phyloP scores from a whole-genome alignment of 2,329 filamentous ascomycete genomes.

The Scedosporium aurantiacum region DNA sequence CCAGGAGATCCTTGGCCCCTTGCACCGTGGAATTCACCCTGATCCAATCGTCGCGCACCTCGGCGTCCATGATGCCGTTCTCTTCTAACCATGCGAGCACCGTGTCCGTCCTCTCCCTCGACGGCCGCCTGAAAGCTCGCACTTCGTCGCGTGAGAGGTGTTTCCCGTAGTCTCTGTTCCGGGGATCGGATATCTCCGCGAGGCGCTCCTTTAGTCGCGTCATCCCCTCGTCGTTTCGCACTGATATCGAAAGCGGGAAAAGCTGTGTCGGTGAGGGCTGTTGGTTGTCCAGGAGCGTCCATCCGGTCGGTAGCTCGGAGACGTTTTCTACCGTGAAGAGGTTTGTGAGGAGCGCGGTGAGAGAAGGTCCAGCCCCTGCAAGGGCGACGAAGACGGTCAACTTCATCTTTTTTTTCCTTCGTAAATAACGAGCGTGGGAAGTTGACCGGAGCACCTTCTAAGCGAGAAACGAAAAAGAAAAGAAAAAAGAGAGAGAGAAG shows the following conservation, averaged over 20 bases:
- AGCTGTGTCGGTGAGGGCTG: background rate
- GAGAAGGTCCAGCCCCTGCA: slow-evolving; percentile 1
- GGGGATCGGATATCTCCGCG: slow-evolving; percentile 35
- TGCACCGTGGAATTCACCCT: slow-evolving; percentile 28
- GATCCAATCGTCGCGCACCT: slow-evolving; percentile 28
- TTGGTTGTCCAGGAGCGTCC: slow-evolving; percentile 1
- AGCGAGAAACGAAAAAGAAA: background rate
- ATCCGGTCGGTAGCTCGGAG: slow-evolving; percentile 8
- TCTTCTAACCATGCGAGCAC: slow-evolving; percentile 31
- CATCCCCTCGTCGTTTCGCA: slow-evolving; percentile 9
- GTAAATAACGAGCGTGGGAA: background rate
- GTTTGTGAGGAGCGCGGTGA: slow-evolving; percentile 3
- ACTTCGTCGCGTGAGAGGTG: slow-evolving; percentile 27
- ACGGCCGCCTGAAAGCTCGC: slow-evolving; percentile 23
- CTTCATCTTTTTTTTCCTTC: slow-evolving; percentile 1
- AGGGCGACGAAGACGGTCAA: slow-evolving; percentile 7
- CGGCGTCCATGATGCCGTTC: slow-evolving; percentile 22
- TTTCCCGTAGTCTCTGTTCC: slow-evolving; percentile 31
- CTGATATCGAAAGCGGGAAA: slow-evolving; percentile 9
- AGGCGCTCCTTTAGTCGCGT: slow-evolving; percentile 8
- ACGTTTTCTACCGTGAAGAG: slow-evolving; percentile 8
- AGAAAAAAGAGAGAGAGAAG: background rate
- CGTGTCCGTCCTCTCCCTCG: slow-evolving; percentile 19
- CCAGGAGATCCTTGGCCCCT: slow-evolving; percentile 27
- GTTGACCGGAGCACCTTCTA: background rate